Evolutionary conservation across 2,329 filamentous ascomycete genomes (phyloP), one percentile per base, ranked within the genome.

Genomic region (Scedosporium dehoogii): DNA sequence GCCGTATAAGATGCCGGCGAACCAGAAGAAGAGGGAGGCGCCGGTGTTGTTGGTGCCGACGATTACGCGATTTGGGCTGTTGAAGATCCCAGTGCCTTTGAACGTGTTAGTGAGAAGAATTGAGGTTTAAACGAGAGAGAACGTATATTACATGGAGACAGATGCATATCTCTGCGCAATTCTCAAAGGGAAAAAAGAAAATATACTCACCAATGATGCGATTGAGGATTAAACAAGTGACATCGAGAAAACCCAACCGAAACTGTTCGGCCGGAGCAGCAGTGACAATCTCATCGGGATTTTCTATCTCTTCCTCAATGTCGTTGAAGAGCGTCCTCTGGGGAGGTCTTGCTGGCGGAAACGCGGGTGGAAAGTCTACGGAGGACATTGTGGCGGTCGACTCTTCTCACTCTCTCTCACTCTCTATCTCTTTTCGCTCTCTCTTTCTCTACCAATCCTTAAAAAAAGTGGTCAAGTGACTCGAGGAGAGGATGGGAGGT

Each of bases 11-110:
- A 71, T 70, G 7, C 74, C 75, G 3, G 70, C 70, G 14, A 75
- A 63, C 76, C 76, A 79, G 27, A 79, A 69, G 9, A 78, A 70
- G 9, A 79, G 67, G 4, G 74, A 68, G 12, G 70, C 67, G 3
- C 72, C 73, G 0, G 71, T 69, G 41, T 71, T 74, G 23, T 64
- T 60, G 14, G 73, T 74, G 9, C 72, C 73, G 12, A 66, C 58
- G 66, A 75, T 71, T 10, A 75, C 73, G 21, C 68, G 66, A 9
- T 66, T 63, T 6, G 73, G 73, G 1, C 70, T 72, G 60, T 72
- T 73, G 63, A 75, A 75, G 63, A 75, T 74, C 23, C 73, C 73
- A 2, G 73, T 74, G 60, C 73, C 73, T 75, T 12, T 0, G 16
- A 44, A 59, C 29, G 5, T n/a, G 9, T 33, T 42, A 10, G 10